Evolutionary conservation across 805 yeast species (phyloP), one percentile per base, ranked within the genome.

Genomic region (Tanozyma kutaoensis): DNA sequence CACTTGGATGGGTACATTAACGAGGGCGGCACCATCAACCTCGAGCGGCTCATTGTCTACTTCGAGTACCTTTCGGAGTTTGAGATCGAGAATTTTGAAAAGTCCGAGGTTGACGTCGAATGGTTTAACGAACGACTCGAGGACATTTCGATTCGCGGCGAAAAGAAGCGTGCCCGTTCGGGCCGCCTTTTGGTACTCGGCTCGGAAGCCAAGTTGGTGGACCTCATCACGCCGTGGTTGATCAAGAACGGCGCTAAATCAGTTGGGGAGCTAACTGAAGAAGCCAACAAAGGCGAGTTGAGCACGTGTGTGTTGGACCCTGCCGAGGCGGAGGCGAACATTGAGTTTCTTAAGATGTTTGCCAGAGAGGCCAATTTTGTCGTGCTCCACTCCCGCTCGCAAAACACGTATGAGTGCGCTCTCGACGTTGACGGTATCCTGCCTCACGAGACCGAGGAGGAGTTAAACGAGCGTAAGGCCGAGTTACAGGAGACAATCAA

Each of bases 81-180:
- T 43, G 98, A 91, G 50, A 57, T 74, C 36, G 80, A 77, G 49
- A 76, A 79, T 46, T 91, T 88, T 43, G 97, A 91, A 52, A 74
- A 67, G 36, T 73, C 74, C 28, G 81, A 78, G 35, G 69, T 82
- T 29, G 95, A 86, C 49, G 72, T 81, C 19, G 91, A 79, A 35
- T 86, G 95, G 95, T 82, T 84, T 52, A 84, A 84, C 52, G 68
- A 76, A 42, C 80, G 80, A 43, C 64, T 88, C 34, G 93, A 80
- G 38, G 76, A 76, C 42, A 72, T 80, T 30, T 77, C 88, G 5
- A 55, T 75, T 24, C 62, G 72, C 27, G 91, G 88, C 42, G 80
- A 72, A 39, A 70, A 61, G 50, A 76, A 66, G 48, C 69, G 84
- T 51, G 67, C 64, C 31, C 67, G 71, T 40, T 58, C 62, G 25